These are phyloP conservation scores for Incumbomyces lentus DNA, from an alignment of 2,329 filamentous ascomycete species.

Conservation along the genomic window DNA sequence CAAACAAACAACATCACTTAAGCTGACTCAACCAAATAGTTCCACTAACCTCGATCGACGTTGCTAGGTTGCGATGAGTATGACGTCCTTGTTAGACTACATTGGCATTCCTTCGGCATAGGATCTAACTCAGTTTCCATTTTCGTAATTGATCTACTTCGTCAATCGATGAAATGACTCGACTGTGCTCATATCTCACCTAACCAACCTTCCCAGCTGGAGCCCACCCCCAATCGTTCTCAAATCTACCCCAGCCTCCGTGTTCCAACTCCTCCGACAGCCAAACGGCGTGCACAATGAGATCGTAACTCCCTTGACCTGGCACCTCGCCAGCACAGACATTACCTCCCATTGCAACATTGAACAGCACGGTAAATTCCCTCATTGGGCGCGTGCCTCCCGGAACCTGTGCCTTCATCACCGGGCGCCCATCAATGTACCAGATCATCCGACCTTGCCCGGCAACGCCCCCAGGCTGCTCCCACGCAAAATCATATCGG, in stretches of 20 bases:
- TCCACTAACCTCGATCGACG: too few species aligned
- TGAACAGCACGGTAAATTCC: conserved; percentile 18
- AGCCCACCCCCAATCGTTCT: conserved; percentile 12
- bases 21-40: too few species aligned
- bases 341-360: conserved; percentile 21
- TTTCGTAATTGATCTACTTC: too few species aligned
- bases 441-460: conserved; percentile 14
- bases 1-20: too few species aligned
- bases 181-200: neutral
- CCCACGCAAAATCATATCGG: conserved; percentile 20
- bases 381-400: conserved; percentile 14
- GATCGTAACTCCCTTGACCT: conserved; percentile 16
- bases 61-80: too few species aligned
- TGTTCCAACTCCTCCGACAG: conserved; percentile 16
- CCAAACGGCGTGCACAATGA: conserved; percentile 18
- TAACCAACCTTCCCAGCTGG: conserved; percentile 15
- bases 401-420: conserved; percentile 20
- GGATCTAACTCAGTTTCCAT: too few species aligned
- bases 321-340: conserved; percentile 19
- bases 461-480: conserved; percentile 8
- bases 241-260: conserved; percentile 19
- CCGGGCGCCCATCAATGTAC: conserved; percentile 19
- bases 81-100: too few species aligned
- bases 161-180: too few species aligned
- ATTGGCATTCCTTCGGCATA: too few species aligned